Evolutionary conservation across 176 grass and related monocot species (phyloP), one percentile per base, ranked within the genome.

Genomic region (Paspalum notatum): DNA sequence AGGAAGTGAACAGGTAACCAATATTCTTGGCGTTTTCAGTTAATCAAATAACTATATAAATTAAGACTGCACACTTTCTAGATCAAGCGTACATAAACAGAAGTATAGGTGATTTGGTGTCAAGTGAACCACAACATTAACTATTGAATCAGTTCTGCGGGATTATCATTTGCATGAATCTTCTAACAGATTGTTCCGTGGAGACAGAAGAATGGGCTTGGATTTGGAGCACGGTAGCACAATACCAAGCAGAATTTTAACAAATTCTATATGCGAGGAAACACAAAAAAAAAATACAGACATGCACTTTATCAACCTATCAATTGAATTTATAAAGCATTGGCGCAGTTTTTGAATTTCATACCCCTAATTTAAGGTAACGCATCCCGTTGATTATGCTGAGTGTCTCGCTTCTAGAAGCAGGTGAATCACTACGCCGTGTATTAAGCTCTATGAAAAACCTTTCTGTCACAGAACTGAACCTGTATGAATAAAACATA

Each of bases 331-430:
- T 74, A 48, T 73, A 64, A 74, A 74, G 40, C 62, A 79, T 9
- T 41, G 13, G 61, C 49, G 12, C 9, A 15, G 12, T 75, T 42
- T 63, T 41, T 82, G 88, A 63, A 58, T 75, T 55, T 66, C 81
- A 73, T 91, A 95, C 96, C 92, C 96, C 96, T 75, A 98, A 81
- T 82, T 98, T 98, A 75, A 98, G 96, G 82, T 98, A 98, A 79
- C 92, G 96, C 96, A 95, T 93, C 81, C 96, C 96, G 48, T 98
- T 98, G 48, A 98, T 98, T 79, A 98, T 93, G 86, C 84, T 98
- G 43, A 98, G 96, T 60, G 87, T 95, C 75, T 98, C 91, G 8
- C 90, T 98, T 87, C 96, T 98, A 71, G 86, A 74, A 62, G 91
- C 54, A 89, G 83, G 91, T 38, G 78, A 87, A 75, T 98, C 96